Percentiles rank a stretch among this genome's conserved stretches.
These are phyloP conservation scores for Sextonia rubra DNA, from an alignment of 164 flowering plant species.

Conservation along the genomic window DNA sequence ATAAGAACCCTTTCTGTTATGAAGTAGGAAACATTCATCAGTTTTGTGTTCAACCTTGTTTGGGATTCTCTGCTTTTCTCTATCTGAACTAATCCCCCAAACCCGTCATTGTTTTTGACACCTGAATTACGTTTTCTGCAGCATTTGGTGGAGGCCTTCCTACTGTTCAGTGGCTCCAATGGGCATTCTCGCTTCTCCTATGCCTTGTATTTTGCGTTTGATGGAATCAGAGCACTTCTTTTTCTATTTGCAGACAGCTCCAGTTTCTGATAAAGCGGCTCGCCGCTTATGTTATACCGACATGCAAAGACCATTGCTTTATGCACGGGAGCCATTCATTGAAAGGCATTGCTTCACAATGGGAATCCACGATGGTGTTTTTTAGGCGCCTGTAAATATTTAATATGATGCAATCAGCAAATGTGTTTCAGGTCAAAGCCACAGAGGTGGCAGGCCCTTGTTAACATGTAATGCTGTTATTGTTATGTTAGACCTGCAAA, in stretches of 20 bases:
- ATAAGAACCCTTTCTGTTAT: no score
- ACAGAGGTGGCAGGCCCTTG: slow-evolving; percentile 66
- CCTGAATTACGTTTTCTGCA: slow-evolving; percentile 16
- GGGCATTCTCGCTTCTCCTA: slow-evolving; percentile 27
- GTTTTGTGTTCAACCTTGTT: not conserved
- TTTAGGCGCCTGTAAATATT: slow-evolving; percentile 43
- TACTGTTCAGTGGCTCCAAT: slow-evolving; percentile 13
- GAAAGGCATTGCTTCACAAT: slow-evolving; percentile 24
- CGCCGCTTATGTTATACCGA: slow-evolving; percentile 3
- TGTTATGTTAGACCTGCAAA: not conserved
- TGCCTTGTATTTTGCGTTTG: slow-evolving; percentile 23
- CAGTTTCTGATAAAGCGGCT: not conserved
- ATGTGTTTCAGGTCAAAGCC: slow-evolving; percentile 66
- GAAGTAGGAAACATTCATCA: no score
- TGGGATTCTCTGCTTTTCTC: not conserved
- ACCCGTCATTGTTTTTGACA: not conserved
- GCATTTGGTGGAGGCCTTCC: slow-evolving; percentile 26
- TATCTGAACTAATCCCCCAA: not conserved
- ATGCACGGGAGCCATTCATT: slow-evolving; percentile 18
- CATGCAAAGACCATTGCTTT: slow-evolving; percentile 17
- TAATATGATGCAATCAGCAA: slow-evolving; percentile 28
- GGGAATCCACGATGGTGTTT: slow-evolving; percentile 21
- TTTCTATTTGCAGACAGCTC: slow-evolving; percentile 19
- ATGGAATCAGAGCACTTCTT: not conserved
- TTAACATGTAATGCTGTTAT: slow-evolving; percentile 32